Evolutionary conservation across 1,284 basidiomycete genomes (phyloP), one percentile per base, ranked within the genome.

Genomic region (Prillingera fragicola): DNA sequence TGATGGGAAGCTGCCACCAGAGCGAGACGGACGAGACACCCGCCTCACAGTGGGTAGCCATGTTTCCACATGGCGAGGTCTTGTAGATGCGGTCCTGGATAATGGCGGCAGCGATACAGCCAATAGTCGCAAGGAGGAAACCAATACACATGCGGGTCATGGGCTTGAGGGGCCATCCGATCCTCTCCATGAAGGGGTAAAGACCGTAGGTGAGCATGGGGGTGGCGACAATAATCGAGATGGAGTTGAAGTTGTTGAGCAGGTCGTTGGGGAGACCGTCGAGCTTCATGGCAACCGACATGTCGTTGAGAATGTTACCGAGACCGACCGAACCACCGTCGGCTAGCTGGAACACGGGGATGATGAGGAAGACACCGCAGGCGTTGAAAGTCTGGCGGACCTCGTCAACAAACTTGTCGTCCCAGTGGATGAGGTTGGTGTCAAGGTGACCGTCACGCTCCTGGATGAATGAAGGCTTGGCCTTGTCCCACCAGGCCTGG

Each of bases 351-450:
- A 74, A 76, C 52, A 75, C 63, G 10, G 73, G 73, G 51, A 73
- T 70, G 41, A 74, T 59, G 38, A 67, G 49, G 62, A 75, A 76
- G 45, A 75, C 70, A 22, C 60, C 62, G 55, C 73, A 75, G 14
- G 75, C 75, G 35, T 65, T 63, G 57, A 73, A 57, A 1, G 72
- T 67, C 51, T 71, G 65, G 34, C 59, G 58, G 44, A 77, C 63
- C 56, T 76, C 74, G 38, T 73, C 71, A 21, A 76, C 72, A 55
- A 74, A 76, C 36, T 59, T 51, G 54, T 75, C 75, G 56, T 75
- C 74, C 62, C 73, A 77, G 37, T 59, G 65, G 55, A 76, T 66
- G 58, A 61, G 67, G 17, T 38, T 38, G 12, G 55, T 50, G 48
- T 67, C 67, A 36, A 65, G 33, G 8, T 22, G 8, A 17, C 63